Conservation (phyloP, 129 eudicot genomes). For the Saussurea involucrata region DNA sequence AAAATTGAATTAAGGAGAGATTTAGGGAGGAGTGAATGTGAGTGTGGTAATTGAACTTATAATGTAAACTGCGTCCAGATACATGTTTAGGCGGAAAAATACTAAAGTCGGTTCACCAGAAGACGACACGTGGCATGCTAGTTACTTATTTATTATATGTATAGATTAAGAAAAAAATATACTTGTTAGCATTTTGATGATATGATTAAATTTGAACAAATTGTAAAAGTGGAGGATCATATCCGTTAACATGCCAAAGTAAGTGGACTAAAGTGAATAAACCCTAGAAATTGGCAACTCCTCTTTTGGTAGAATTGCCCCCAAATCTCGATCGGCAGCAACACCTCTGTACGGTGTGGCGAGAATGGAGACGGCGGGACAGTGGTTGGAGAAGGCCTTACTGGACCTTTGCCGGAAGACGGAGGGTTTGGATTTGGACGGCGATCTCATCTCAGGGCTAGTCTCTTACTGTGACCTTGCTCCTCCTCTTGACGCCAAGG, state of each 20-base stretch:
- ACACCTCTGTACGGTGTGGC: not conserved
- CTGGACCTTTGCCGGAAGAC: constrained; percentile 61
- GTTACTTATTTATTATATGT: no score
- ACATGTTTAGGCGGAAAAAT: no score
- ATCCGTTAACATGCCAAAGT: not conserved
- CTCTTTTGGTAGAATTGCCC: not conserved
- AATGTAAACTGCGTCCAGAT: no score
- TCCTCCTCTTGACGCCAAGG: constrained; percentile 92
- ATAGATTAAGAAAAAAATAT: no score
- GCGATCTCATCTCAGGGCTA: constrained; percentile 83
- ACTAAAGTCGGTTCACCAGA: no score
- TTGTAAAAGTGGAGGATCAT: not conserved
- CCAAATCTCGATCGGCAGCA: not conserved
- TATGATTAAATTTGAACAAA: not conserved
- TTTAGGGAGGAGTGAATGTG: no score
- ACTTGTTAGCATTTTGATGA: not conserved
- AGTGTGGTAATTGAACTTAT: no score
- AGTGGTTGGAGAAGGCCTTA: constrained; percentile 85
- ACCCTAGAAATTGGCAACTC: not conserved
- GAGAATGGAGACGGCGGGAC: constrained; percentile 66
- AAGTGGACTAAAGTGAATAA: not conserved
- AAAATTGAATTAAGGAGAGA: no score
- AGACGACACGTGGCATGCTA: no score
- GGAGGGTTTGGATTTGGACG: constrained; percentile 74
- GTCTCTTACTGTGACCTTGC: constrained; percentile 96